Base-by-base conservation (phyloP, 1,284 basidiomycete genomes). In the Ustilago trichophora region DNA sequence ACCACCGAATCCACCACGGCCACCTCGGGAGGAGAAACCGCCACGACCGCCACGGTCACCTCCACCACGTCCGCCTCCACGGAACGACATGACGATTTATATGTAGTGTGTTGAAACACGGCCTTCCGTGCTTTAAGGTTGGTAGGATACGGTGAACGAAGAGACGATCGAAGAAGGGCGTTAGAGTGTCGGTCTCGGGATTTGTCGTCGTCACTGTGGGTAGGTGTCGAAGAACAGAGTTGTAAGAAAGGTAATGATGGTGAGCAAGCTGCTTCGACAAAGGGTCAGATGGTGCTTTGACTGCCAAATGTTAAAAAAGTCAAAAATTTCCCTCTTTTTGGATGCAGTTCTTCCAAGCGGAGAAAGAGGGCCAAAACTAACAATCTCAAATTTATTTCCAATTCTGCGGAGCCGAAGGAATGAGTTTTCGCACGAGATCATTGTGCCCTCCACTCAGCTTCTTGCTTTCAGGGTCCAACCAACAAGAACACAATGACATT, bases 1-100 rank as follows among this genome's bases (percentile, higher is more conserved):
- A n/a, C 69, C 47, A 25, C 69, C 60, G 25, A 74, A 74, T 15
- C 68, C 63, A n/a, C 73, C 62, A 15, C 77, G 75, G 11, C 77
- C 75, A 29, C 75, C 69, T 36, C 75, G 55, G 3, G 62, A 68
- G 18, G 69, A 68, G 46, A 71, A 76, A 29, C 76, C 75, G 24
- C 73, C 75, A 21, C 75, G 71, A 13, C 76, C 77, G 13, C 73
- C 73, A 16, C 65, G 60, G 42, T 54, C 49, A 34, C 58, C 62
- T 47, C 73, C 72, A 34, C 72, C 53, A 35, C 72, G 63, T 57
- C 74, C 73, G 24, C 67, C 62, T 54, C 72, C 72, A 24, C 74
- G 57, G 65, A 64, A 76, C 29, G 74, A 76, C 74, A 76, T 76
- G 53, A n/a, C 53, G n/a, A 9, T 58, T 7, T 47, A 24, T 52